Percentiles rank a stretch among this genome's conserved stretches.
phyloP scores from a whole-genome alignment of 345 rosid genomes.

The Euphorbia lathyris region DNA sequence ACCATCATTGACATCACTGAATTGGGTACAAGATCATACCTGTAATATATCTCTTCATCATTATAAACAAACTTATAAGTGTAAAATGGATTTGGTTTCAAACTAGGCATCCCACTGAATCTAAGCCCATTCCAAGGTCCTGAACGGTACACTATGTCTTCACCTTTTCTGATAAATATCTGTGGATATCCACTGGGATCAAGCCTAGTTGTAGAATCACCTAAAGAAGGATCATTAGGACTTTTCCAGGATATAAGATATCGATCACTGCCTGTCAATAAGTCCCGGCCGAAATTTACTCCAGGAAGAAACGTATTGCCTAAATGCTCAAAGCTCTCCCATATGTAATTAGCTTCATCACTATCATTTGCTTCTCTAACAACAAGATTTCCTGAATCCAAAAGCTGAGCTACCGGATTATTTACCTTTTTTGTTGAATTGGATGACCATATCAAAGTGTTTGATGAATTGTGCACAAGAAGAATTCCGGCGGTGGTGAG shows the following conservation, averaged over 20 bases:
- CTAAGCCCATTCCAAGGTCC: slow-evolving; percentile 38
- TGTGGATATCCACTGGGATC: slow-evolving; percentile 31
- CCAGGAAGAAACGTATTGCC: slow-evolving; percentile 12
- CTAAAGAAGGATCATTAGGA: slow-evolving; percentile 25
- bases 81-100: slow-evolving; percentile 6
- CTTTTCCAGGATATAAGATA: slow-evolving; percentile 21
- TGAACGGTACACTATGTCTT: not conserved
- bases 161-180: slow-evolving; percentile 13
- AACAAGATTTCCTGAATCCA: slow-evolving; percentile 30
- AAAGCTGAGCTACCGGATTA: slow-evolving; percentile 22
- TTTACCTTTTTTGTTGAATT: slow-evolving; percentile 1
- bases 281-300: slow-evolving; percentile 12
- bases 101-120: slow-evolving; percentile 26
- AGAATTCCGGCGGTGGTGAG: slow-evolving; percentile 16
- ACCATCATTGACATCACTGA: slow-evolving; percentile 19
- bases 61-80: slow-evolving; percentile 15
- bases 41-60: slow-evolving; percentile 18
- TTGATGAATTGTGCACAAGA: slow-evolving; percentile 6
- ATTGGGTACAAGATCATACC: slow-evolving; percentile 10
- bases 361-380: slow-evolving; percentile 19
- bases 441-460: slow-evolving; percentile 3
- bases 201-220: slow-evolving; percentile 16
- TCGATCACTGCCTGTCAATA: slow-evolving; percentile 4
- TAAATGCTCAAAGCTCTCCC: slow-evolving; percentile 22
- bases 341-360: slow-evolving; percentile 2